Evolutionary conservation across 257 asterid genomes (phyloP).

Genomic region (Penstemon newberryi): DNA sequence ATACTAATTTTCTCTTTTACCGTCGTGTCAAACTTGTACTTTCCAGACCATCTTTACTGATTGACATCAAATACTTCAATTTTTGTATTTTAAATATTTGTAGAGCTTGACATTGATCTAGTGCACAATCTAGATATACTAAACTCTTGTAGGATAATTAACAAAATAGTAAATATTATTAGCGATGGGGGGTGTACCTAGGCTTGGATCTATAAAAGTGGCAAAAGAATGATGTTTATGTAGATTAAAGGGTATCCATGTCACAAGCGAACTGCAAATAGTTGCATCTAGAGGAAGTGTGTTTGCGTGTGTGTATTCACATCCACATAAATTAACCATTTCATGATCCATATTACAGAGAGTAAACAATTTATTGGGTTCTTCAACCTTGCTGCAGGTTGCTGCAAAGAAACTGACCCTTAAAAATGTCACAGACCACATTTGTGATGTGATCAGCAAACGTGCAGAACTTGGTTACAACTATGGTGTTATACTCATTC

Average conservation of each 20-base stretch:
- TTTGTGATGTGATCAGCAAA: conserved; percentile 61
- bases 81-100: not conserved
- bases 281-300: not conserved
- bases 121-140: not conserved
- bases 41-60: not conserved
- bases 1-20: not conserved
- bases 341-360: not conserved
- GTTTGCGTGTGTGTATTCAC: not conserved
- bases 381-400: conserved; percentile 40
- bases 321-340: not conserved
- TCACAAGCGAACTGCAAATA: not conserved
- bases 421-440: conserved; percentile 62
- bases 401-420: conserved; percentile 71
- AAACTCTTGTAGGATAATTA: not conserved
- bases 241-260: too few relatives aligned
- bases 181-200: not conserved
- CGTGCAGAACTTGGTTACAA: conserved; percentile 67
- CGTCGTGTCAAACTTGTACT: not conserved
- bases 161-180: not conserved
- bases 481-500: conserved; percentile 73
- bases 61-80: not conserved
- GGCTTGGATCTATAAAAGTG: not conserved
- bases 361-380: not conserved
- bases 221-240: not conserved
- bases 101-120: conserved; percentile 7